These are phyloP conservation scores for Coccinonectria pachysandricola DNA, from an alignment of 2,329 filamentous ascomycete genomes.

Conservation along the genomic window DNA sequence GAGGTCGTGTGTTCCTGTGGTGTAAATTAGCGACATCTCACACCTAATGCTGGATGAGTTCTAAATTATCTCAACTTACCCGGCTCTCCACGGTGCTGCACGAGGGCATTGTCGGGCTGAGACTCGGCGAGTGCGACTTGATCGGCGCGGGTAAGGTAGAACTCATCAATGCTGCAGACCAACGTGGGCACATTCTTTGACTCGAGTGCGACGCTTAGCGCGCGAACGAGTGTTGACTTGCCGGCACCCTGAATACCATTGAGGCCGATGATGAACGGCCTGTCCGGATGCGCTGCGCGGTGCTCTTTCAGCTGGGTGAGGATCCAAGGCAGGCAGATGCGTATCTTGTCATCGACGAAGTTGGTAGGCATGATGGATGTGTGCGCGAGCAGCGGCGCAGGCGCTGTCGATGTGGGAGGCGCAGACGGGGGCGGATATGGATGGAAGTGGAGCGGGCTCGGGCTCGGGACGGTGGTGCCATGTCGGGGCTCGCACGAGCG, in stretches of 20 bases:
- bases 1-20: slow-evolving; percentile 60
- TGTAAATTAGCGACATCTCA: no score
- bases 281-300: slow-evolving; percentile 27
- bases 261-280: slow-evolving; percentile 72
- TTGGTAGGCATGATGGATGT: slow-evolving; percentile 18
- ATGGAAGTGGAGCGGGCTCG: slow-evolving; percentile 1
- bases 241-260: slow-evolving; percentile 89
- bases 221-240: slow-evolving; percentile 76
- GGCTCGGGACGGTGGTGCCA: slow-evolving; percentile 5
- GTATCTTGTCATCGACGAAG: slow-evolving; percentile 68
- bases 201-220: slow-evolving; percentile 52
- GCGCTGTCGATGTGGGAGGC: not conserved
- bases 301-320: slow-evolving; percentile 47
- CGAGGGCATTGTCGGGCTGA: slow-evolving; percentile 61
- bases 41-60: no score
- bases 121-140: slow-evolving; percentile 54
- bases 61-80: slow-evolving; percentile 28
- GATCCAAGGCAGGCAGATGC: slow-evolving; percentile 69
- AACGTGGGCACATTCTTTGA: slow-evolving; percentile 50
- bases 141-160: slow-evolving; percentile 67
- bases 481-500: slow-evolving; percentile 1
- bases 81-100: slow-evolving; percentile 76
- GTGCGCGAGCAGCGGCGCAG: not conserved
- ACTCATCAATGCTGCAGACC: slow-evolving; percentile 78
- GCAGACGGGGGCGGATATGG: slow-evolving; percentile 1